Base-by-base conservation (phyloP, 1,139 yeast genomes). In the Hyphopichia khmerensis region DNA sequence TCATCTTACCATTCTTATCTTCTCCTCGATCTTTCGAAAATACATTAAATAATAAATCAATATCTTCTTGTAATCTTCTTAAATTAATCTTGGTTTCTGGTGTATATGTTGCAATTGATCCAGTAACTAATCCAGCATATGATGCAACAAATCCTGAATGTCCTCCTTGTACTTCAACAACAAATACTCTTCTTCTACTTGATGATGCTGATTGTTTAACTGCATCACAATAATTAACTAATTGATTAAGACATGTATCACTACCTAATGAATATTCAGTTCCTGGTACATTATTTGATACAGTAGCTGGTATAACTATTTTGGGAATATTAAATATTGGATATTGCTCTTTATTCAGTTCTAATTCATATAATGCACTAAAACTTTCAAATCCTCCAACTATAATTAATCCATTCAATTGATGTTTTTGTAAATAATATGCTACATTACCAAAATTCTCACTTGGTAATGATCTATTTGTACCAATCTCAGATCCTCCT, bases 241-340 rank as follows among this genome's bases (percentile, higher is more conserved):
- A 77, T 30, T 95, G 80, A 65, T 93, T 93, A 68, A 93, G 73
- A 70, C 98, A 91, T 8, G 99, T 93, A 59, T 93, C 98, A 29
- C 93, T 73, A 46, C 99, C 99, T 43, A 93, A 71, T 0, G 96
- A 89, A 65, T 89, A 90, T 66, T 93, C 97, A 2, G 97, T 84
- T 46, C 98, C 99, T 13, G 99, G 99, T 40, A 93, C 98, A 57
- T 93, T 93, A 65, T 93, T 93, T n/a, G 96, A 88, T 50, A 93
- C 87, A 7, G 98, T 93, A 15, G 98, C 96, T 15, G 99, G 98
- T 45, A 93, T 75, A 49, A 90, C 85, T 39, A 87, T 87, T 86
- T 90, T 85, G 48, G 99, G 99, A 52, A 93, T 89, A 60, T 91
- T 81, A 73, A 93, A 88, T 16, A 95, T 84, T 19, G 98, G 96